phyloP scores from a whole-genome alignment of 495 filamentous ascomycete genomes.

The Parathielavia hyrcaniae region DNA sequence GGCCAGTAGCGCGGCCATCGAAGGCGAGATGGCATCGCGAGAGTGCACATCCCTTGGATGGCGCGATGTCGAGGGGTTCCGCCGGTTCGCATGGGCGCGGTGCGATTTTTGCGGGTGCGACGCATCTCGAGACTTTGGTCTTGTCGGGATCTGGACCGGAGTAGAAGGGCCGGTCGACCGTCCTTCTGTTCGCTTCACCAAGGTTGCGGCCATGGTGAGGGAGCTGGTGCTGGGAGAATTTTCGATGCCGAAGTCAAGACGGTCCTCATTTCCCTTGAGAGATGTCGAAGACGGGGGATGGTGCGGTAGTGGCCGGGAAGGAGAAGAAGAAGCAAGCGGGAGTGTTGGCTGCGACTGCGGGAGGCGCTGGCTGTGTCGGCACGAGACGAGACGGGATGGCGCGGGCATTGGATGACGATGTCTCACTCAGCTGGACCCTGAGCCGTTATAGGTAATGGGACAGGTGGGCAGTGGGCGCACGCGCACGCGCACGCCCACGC shows the following conservation, averaged over 20 bases:
- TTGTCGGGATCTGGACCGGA: conserved; percentile 44
- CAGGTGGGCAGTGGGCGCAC: neutral
- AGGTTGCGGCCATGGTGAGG: conserved; percentile 27
- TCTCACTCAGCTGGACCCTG: conserved; percentile 14
- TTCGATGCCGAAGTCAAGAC: conserved; percentile 11
- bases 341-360: neutral
- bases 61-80: conserved; percentile 14
- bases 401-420: conserved; percentile 37
- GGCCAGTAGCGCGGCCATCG: conserved; percentile 54
- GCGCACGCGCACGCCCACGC: neutral
- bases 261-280: conserved; percentile 31
- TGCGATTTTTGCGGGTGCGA: conserved; percentile 28
- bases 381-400: conserved; percentile 22
- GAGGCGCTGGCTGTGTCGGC: conserved; percentile 19
- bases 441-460: conserved; percentile 14
- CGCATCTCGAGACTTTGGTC: conserved; percentile 31
- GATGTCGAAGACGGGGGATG: neutral
- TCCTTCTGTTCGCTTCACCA: conserved; percentile 22
- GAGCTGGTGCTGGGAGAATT: conserved; percentile 9
- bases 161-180: conserved; percentile 38
- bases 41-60: conserved; percentile 39
- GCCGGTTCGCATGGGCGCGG: conserved; percentile 20
- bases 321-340: neutral
- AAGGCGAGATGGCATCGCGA: conserved; percentile 49
- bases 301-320: neutral